These are phyloP conservation scores for Colletotrichum sp. DNA, from an alignment of 2,329 filamentous ascomycete species.

Conservation along the genomic window DNA sequence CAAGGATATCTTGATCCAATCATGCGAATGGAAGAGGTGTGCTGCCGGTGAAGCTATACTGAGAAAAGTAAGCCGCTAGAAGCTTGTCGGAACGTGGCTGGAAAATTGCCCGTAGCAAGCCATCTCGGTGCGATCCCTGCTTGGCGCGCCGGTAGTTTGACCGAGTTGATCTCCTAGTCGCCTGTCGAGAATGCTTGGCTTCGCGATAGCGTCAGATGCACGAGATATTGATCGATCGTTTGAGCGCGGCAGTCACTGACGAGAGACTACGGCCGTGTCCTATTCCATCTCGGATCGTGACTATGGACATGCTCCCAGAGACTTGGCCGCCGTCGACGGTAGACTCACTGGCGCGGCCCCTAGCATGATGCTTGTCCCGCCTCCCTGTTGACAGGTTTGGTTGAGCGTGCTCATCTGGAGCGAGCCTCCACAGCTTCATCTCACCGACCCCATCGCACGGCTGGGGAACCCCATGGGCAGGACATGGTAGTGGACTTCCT, in stretches of 20 bases:
- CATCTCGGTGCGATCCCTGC: neutral
- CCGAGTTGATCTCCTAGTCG: neutral
- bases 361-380: neutral
- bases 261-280: neutral
- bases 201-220: neutral
- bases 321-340: neutral
- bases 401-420: neutral
- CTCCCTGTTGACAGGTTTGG: neutral
- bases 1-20: neutral
- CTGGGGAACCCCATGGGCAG: neutral
- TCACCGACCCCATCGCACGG: neutral
- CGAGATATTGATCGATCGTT: neutral
- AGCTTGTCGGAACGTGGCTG: neutral
- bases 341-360: neutral
- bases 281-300: neutral
- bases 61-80: neutral
- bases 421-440: neutral
- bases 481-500: neutral
- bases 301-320: neutral
- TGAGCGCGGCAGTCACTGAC: neutral
- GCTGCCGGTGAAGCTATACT: neutral
- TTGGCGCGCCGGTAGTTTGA: slow-evolving; percentile 8
- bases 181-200: neutral
- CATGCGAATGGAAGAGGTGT: neutral
- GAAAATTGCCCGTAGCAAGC: neutral